Base-by-base conservation (phyloP, 345 rosid genomes). In the Laguncularia racemosa region DNA sequence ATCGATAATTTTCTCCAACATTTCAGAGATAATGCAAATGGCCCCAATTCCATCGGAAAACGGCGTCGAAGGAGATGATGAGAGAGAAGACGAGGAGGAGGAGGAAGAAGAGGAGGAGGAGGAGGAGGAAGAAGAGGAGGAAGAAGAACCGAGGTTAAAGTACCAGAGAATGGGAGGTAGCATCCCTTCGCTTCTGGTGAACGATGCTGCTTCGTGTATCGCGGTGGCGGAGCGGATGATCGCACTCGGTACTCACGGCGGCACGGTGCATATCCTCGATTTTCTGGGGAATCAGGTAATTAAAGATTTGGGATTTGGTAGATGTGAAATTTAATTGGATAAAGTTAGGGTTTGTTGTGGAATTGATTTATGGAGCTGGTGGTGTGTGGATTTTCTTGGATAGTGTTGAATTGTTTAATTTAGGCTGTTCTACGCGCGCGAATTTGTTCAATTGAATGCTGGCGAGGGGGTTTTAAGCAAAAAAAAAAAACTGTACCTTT, bases 91-190 rank as follows among this genome's bases (percentile, higher is more conserved):
- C 54, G 67, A 63, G 8, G 91, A 78, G 0, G 89, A 82, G 0
- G 98, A 82, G n/a, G 1, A 78, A 0, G 89, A 76, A 49, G 84
- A 81, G 0, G 97, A 81, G 0, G 90, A 84, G 0, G 98, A 74
- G 0, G 91, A 75, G 0, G 78, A 74, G 1, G 92, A 79, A 0
- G 95, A 76, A 0, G 95, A 89, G 2, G 85, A 72, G 0, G 97
- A 93, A 51, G 99, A 89, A 28, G 97, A 90, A 79, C 97, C 99
- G 55, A 82, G 92, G 44, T 76, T 95, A 21, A 95, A 95, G 81
- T 95, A 95, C 67, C 99, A 95, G 71, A 77, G 99, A 57, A 88
- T 95, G 95, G 91, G 96, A 48, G 95, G 97, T 0, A 95, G 89
- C 80, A 79, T 95, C 33, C 99, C 96, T 49, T 47, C 82, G 46